Evolutionary conservation across 192 early-diverging fungal species (phyloP).

Genomic region (Rhizophagus sp.): DNA sequence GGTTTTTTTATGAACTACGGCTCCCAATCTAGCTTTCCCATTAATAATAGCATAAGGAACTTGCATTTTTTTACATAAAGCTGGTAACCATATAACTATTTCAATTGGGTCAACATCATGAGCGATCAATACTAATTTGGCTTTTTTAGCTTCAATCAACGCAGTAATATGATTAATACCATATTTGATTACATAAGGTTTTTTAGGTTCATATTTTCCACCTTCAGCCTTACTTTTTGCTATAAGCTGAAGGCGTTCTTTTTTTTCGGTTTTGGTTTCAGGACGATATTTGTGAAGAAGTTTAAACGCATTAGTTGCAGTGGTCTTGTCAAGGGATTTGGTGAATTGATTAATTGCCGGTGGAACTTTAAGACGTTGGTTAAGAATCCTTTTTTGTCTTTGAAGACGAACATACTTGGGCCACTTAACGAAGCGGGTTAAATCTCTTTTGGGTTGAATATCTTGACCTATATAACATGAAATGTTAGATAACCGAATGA

Average conservation of each 20-base stretch:
- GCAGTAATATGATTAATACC: conserved; percentile 99
- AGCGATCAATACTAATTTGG: conserved; percentile 98
- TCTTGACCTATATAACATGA: conserved; percentile 67
- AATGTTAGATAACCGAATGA: background rate
- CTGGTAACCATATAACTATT: conserved; percentile 98
- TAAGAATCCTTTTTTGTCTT: conserved; percentile 96
- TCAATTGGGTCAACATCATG: conserved; percentile 99
- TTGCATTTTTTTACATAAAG: conserved; percentile 99
- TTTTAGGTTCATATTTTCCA: conserved; percentile 87
- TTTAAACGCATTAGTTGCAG: conserved; percentile 97
- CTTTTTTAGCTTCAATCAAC: conserved; percentile 98
- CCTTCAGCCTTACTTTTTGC: conserved; percentile 88
- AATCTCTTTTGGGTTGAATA: conserved; percentile 94
- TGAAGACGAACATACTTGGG: conserved; percentile 99
- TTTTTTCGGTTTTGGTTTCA: conserved; percentile 97
- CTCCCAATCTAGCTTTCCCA: conserved; percentile 97
- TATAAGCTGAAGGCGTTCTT: conserved; percentile 82
- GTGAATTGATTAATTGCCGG: conserved; percentile 99
- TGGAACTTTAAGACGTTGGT: conserved; percentile 98
- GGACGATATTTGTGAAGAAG: conserved; percentile 99
- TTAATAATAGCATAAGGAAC: conserved; percentile 99
- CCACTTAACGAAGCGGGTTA: conserved; percentile 98
- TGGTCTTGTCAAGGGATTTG: conserved; percentile 97
- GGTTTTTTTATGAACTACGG: conserved; percentile 99
- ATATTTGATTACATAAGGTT: conserved; percentile 97